phyloP scores from a whole-genome alignment of 2,329 filamentous ascomycete species.

The Penicillium palitans region DNA sequence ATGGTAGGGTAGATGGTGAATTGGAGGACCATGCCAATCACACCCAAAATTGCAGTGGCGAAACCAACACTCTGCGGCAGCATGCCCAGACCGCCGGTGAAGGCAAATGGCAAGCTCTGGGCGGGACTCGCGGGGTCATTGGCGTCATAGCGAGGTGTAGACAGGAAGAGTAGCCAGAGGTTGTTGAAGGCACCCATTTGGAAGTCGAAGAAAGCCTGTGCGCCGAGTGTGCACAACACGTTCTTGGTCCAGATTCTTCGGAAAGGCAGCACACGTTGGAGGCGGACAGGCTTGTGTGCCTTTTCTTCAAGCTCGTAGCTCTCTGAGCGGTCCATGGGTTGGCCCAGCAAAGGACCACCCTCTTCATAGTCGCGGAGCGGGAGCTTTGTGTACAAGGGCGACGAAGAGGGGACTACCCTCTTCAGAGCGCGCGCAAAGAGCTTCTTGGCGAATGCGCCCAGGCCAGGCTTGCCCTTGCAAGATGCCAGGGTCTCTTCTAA shows the following conservation, averaged over 20 bases:
- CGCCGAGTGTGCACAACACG: conserved; percentile 58
- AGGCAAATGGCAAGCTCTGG: conserved; percentile 54
- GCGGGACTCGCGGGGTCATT: conserved; percentile 45
- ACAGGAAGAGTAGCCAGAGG: conserved; percentile 75
- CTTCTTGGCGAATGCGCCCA: conserved; percentile 39
- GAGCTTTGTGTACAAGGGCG: conserved; percentile 35
- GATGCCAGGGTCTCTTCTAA: conserved; percentile 63
- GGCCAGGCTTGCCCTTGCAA: conserved; percentile 50
- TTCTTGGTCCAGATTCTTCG: conserved; percentile 56
- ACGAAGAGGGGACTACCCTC: conserved; percentile 31
- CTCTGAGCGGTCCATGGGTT: conserved; percentile 33
- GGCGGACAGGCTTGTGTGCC: conserved; percentile 34
- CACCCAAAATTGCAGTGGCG: conserved; percentile 72
- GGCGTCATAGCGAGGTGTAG: conserved; percentile 61
- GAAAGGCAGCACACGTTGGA: conserved; percentile 50
- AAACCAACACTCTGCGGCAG: conserved; percentile 68
- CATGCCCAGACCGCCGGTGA: conserved; percentile 71
- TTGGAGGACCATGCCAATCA: conserved; percentile 71
- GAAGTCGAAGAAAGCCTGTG: conserved; percentile 70
- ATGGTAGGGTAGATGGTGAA: conserved; percentile 69
- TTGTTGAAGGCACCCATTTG: conserved; percentile 73
- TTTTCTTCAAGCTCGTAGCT: conserved; percentile 43
- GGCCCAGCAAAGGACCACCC: conserved; percentile 36
- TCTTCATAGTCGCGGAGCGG: conserved; percentile 40
- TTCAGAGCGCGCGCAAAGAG: conserved; percentile 31